These are phyloP conservation scores for Termitomyces sp. DNA, from an alignment of 768 basidiomycete genomes.

Conservation along the genomic window DNA sequence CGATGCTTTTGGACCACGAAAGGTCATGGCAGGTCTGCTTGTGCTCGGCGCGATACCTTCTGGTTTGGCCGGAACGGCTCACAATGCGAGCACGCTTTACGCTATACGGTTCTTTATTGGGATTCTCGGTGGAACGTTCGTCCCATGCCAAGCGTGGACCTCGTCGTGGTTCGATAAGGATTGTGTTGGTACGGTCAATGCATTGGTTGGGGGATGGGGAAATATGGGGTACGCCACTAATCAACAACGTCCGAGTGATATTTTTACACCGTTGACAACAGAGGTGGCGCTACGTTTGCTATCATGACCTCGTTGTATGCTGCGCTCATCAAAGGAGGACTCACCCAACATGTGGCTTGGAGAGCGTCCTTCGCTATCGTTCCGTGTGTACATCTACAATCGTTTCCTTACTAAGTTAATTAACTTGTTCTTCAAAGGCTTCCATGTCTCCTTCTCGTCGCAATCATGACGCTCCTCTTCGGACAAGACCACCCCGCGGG, in stretches of 20 bases:
- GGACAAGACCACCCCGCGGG: slow-evolving; percentile 54
- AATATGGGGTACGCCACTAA: slow-evolving; percentile 27
- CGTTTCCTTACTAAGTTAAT: not conserved
- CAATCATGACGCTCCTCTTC: slow-evolving; percentile 34
- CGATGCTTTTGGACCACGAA: slow-evolving; percentile 46
- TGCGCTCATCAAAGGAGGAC: slow-evolving; percentile 27
- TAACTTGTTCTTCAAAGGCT: slow-evolving; percentile 20
- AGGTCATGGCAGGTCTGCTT: slow-evolving; percentile 50
- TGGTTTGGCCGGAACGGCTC: slow-evolving; percentile 49
- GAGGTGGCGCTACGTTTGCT: slow-evolving; percentile 48
- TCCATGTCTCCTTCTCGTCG: slow-evolving; percentile 42
- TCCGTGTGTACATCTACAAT: slow-evolving; percentile 24
- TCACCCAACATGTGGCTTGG: slow-evolving; percentile 43
- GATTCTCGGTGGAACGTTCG: slow-evolving; percentile 56
- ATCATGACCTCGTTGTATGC: slow-evolving; percentile 53
- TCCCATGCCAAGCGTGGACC: slow-evolving; percentile 59
- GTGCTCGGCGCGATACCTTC: slow-evolving; percentile 54
- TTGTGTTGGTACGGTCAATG: slow-evolving; percentile 41
- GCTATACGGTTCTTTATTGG: slow-evolving; percentile 50
- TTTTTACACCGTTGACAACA: slow-evolving; percentile 4
- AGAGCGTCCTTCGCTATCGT: slow-evolving; percentile 49
- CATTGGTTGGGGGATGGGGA: slow-evolving; percentile 54
- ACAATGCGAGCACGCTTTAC: slow-evolving; percentile 25
- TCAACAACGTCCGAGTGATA: not conserved
- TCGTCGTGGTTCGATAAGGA: slow-evolving; percentile 55